Base-by-base conservation (phyloP, 129 eudicot species). In the Arctium minus region DNA sequence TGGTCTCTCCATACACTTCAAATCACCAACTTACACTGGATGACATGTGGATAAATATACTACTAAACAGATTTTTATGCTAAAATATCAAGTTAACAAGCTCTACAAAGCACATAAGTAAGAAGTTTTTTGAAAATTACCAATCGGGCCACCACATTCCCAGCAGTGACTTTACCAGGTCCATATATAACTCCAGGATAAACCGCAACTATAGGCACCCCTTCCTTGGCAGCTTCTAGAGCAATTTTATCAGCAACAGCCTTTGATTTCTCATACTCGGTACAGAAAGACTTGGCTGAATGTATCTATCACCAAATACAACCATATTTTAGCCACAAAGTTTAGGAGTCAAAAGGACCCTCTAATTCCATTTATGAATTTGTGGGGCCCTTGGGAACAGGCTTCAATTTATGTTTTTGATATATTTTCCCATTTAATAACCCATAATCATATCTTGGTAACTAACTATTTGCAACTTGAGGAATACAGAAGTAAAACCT, bases 101-200 rank as follows among this genome's bases (percentile, higher is more conserved):
- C 35, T 22, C 68, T n/a, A 69, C 1, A 72, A 30, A 60, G 13
- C 42, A 67, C 64, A 79, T 9, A 71, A 48, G 17, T 31, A 42
- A 12, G 8, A 65, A 74, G 84, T 31, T 75, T 60, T 64, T 18
- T 9, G 3, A 17, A 56, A 56, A 32, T 79, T 89, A 92, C 98
- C 97, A 95, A 9, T 62, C 75, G 88, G 5, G 98, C 94, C 50
- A 95, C 89, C 18, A 90, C 70, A 84, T 95, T 95, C 62, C 97
- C 99, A 74, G 93, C 87, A 11, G 97, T 92, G 85, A 90, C 86
- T 76, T 95, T 95, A 70, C 97, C 99, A 3, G 94, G 90, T 74
- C 99, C 99, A 86, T 93, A 95, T 60, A 95, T 89, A 69, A 95
- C 95, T 86, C 99, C 99, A 1, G 99, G 97, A 85, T 95, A 95